Evolutionary conservation across 2,329 filamentous ascomycete species (phyloP).

Genomic region (Hirsutella minnesotensis): DNA sequence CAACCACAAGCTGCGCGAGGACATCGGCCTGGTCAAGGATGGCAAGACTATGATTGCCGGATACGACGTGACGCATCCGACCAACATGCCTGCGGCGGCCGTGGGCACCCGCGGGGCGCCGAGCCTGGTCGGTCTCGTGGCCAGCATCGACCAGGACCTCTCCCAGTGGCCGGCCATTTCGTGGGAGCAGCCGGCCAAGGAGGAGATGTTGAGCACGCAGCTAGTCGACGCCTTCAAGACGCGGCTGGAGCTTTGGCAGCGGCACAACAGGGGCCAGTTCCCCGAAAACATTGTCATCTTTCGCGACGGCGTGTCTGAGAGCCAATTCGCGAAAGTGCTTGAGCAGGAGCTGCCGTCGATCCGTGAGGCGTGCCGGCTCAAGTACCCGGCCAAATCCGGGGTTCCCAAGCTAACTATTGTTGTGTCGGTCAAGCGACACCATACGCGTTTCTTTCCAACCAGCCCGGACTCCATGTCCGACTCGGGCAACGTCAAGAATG

Average conservation of each 20-base stretch:
- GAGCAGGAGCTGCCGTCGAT: constrained; percentile 56
- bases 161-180: constrained; percentile 71
- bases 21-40: constrained; percentile 48
- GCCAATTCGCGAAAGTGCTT: constrained; percentile 63
- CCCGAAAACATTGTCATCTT: constrained; percentile 74
- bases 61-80: constrained; percentile 83
- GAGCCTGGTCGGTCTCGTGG: constrained; percentile 71
- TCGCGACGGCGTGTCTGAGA: constrained; percentile 81
- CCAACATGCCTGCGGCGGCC: constrained; percentile 31
- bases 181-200: constrained; percentile 49
- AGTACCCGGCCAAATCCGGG: constrained; percentile 39
- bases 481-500: too few species aligned
- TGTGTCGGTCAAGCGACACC: constrained; percentile 78
- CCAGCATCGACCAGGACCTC: constrained; percentile 57
- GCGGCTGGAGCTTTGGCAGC: constrained; percentile 54
- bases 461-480: constrained; percentile 28
- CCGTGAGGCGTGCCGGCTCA: constrained; percentile 46
- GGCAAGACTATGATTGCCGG: constrained; percentile 77
- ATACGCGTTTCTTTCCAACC: constrained; percentile 77
- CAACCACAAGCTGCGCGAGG: constrained; percentile 52
- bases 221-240: constrained; percentile 51
- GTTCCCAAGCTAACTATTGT: constrained; percentile 56
- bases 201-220: constrained; percentile 57
- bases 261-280: constrained; percentile 37
- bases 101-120: constrained; percentile 34